Evolutionary conservation across 208 protist species (phyloP).

Genomic region (Endotrypanum monterogeii): DNA sequence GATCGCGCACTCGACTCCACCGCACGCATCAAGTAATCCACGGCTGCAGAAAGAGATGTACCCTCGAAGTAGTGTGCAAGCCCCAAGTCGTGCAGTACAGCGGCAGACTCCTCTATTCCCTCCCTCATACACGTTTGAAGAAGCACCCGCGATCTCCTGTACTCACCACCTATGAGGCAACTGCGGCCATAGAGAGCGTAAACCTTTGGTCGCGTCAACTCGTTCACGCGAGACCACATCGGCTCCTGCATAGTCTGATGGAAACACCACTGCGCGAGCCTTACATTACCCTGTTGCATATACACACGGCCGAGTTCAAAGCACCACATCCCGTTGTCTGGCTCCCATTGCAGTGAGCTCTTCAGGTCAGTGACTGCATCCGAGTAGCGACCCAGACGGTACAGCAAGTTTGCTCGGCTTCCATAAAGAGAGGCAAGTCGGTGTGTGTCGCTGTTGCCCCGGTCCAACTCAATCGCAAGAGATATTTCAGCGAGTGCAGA

Average conservation of each 20-base stretch:
- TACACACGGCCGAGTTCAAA: conserved; percentile 77
- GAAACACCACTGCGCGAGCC: conserved; percentile 53
- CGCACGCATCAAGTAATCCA: conserved; percentile 68
- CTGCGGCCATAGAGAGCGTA: conserved; percentile 52
- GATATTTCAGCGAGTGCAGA: conserved; percentile 65
- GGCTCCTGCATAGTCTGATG: conserved; percentile 51
- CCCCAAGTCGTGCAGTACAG: conserved; percentile 76
- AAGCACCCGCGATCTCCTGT: conserved; percentile 39
- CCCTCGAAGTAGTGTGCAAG: conserved; percentile 71
- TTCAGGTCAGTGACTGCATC: conserved; percentile 74
- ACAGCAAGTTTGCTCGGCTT: conserved; percentile 50
- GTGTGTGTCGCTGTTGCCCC: conserved; percentile 42
- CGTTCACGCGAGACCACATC: conserved; percentile 41
- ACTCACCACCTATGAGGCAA: conserved; percentile 43
- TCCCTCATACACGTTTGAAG: conserved; percentile 62
- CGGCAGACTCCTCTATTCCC: conserved; percentile 47
- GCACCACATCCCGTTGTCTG: conserved; percentile 83
- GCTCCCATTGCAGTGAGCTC: conserved; percentile 67
- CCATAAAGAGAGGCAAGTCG: conserved; percentile 66
- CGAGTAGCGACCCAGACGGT: conserved; percentile 43
- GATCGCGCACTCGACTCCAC: conserved; percentile 57
- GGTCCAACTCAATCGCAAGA: conserved; percentile 76
- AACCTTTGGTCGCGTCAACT: conserved; percentile 35
- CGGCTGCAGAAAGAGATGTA: conserved; percentile 41
- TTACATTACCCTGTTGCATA: conserved; percentile 34